Evolutionary conservation across 2,329 filamentous ascomycete species (phyloP).

Genomic region (Phialophora verrucosa): DNA sequence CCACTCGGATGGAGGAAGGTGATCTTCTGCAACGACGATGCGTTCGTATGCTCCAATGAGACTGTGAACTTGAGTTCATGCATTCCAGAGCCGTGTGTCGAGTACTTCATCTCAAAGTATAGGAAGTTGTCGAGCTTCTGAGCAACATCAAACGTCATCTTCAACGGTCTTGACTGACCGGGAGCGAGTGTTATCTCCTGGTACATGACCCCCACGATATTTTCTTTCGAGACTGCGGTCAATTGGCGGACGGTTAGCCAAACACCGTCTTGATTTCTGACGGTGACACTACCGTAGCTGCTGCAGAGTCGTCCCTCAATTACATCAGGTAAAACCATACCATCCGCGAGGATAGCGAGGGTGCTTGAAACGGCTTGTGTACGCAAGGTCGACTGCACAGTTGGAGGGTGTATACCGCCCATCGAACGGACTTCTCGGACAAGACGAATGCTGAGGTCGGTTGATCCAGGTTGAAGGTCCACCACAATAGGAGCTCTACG

Average conservation of each 20-base stretch:
- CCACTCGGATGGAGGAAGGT: constrained; percentile 61
- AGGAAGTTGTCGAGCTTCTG: constrained; percentile 13
- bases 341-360: constrained; percentile 43
- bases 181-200: constrained; percentile 28
- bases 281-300: constrained; percentile 44
- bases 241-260: constrained; percentile 27
- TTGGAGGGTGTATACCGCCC: constrained; percentile 58
- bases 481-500: constrained; percentile 58
- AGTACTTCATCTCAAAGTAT: constrained; percentile 21
- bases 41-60: constrained; percentile 34
- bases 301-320: constrained; percentile 55
- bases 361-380: constrained; percentile 40
- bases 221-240: neutral
- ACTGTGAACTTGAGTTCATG: constrained; percentile 35
- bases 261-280: constrained; percentile 28
- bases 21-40: constrained; percentile 57
- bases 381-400: constrained; percentile 51
- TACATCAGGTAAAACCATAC: constrained; percentile 59
- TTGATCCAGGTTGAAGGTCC: constrained; percentile 55
- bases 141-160: constrained; percentile 18
- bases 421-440: constrained; percentile 63
- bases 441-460: constrained; percentile 60
- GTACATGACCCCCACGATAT: constrained; percentile 6
- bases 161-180: constrained; percentile 47
- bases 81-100: neutral